These are phyloP conservation scores for Musa beccarii DNA, from an alignment of 176 grass and related monocot genomes.

Conservation along the genomic window DNA sequence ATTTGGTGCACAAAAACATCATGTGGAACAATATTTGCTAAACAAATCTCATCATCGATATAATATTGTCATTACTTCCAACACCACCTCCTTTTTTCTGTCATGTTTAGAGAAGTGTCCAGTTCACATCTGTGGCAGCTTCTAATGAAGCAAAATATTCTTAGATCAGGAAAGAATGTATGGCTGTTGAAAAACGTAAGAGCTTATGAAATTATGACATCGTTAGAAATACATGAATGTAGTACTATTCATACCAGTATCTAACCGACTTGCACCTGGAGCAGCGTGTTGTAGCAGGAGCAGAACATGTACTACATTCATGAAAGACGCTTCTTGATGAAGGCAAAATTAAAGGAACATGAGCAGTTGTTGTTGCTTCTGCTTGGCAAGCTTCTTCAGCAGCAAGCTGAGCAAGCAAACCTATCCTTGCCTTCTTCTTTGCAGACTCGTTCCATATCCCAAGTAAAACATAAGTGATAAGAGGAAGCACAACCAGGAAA, in stretches of 20 bases:
- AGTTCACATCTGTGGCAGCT: not conserved
- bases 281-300: constrained; percentile 82
- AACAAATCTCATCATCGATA: not conserved
- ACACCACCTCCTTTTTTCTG: not conserved
- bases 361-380: constrained; percentile 51
- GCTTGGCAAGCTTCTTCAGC: constrained; percentile 59
- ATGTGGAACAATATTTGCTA: not conserved
- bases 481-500: constrained; percentile 67
- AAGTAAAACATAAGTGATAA: constrained; percentile 77
- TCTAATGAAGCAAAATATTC: not conserved
- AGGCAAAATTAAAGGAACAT: constrained; percentile 31
- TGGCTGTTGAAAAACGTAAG: no score
- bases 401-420: constrained; percentile 53
- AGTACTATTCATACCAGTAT: constrained; percentile 59
- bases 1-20: no score
- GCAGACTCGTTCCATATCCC: constrained; percentile 71
- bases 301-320: constrained; percentile 72
- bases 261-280: constrained; percentile 95
- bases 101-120: not conserved
- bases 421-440: constrained; percentile 54
- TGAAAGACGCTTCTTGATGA: constrained; percentile 49
- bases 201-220: no score
- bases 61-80: not conserved
- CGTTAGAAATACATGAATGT: no score
- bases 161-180: no score